Conservation (phyloP, 1,139 yeast genomes). For the Casaregolazyma lundiana region DNA sequence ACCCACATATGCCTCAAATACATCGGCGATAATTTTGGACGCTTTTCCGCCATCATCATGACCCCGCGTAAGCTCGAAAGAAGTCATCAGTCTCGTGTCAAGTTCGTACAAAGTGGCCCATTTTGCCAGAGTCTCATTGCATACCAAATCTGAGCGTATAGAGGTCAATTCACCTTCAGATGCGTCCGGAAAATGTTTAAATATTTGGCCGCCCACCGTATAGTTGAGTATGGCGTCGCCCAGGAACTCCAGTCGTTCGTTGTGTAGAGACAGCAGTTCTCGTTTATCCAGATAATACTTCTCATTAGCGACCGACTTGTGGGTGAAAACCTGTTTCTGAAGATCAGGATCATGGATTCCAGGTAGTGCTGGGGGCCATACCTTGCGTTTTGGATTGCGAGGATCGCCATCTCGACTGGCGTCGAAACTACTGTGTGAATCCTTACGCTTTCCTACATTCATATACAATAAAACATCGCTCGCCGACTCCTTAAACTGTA, state of each 20-base stretch:
- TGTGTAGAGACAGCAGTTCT: slow-evolving; percentile 62
- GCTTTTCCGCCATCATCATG: slow-evolving; percentile 21
- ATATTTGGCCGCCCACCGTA: slow-evolving; percentile 65
- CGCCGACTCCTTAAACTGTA: neutral
- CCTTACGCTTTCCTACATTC: neutral
- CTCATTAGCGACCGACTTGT: slow-evolving; percentile 65
- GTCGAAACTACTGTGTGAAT: too few species aligned
- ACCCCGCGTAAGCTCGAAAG: slow-evolving; percentile 28
- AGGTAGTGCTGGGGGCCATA: slow-evolving; percentile 66
- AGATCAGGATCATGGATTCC: slow-evolving; percentile 55
- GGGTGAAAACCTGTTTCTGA: slow-evolving; percentile 71
- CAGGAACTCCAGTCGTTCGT: slow-evolving; percentile 86
- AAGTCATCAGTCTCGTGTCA: slow-evolving; percentile 49
- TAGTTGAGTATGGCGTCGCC: slow-evolving; percentile 88
- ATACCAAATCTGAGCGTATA: slow-evolving; percentile 65
- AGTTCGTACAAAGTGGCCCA: slow-evolving; percentile 72
- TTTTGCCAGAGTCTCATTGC: slow-evolving; percentile 66
- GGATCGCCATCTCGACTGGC: too few species aligned
- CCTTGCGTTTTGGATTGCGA: slow-evolving; percentile 2
- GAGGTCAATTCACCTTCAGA: slow-evolving; percentile 80
- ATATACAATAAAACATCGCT: neutral
- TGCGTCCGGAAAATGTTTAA: slow-evolving; percentile 59
- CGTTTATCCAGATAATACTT: slow-evolving; percentile 51
- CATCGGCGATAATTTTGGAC: slow-evolving; percentile 62
- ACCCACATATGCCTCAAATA: slow-evolving; percentile 89